Conservation (phyloP, 202 grass and related monocot genomes). For the Bolboschoenoplectus hybrid region DNA sequence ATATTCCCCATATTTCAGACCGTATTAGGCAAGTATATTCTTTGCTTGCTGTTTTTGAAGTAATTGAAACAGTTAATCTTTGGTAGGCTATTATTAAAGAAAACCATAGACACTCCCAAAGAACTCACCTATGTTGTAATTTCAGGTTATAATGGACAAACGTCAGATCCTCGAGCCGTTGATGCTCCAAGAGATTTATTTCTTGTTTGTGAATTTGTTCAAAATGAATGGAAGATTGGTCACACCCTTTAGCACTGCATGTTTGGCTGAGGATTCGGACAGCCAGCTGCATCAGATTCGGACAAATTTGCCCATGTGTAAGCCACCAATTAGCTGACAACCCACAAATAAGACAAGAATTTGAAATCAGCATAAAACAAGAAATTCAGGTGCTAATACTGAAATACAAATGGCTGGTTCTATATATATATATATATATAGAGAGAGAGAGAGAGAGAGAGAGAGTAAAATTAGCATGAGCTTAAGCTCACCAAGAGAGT, state of each 20-base stretch:
- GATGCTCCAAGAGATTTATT: conserved; percentile 87
- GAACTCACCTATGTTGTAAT: conserved; percentile 73
- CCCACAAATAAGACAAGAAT: conserved; percentile 34
- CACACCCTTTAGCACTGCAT: conserved; percentile 74
- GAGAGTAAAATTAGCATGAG: no score
- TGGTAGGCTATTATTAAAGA: neutral
- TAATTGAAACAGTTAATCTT: conserved; percentile 20
- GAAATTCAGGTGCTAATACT: conserved; percentile 2
- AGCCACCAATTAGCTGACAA: conserved; percentile 95
- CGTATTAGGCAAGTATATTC: neutral
- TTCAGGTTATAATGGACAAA: conserved; percentile 86
- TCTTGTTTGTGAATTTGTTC: conserved; percentile 75
- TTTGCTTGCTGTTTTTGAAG: neutral
- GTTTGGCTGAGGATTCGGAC: conserved; percentile 88
- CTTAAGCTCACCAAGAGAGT: no score
- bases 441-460: no score
- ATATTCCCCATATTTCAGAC: neutral
- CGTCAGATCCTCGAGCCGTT: conserved; percentile 62
- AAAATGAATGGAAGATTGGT: conserved; percentile 59
- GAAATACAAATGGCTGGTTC: neutral
- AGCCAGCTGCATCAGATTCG: conserved; percentile 72
- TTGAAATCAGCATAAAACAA: conserved; percentile 13
- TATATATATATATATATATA: neutral
- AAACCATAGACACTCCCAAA: conserved; percentile 14
- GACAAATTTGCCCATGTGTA: conserved; percentile 81